A percentile compares a stretch with the other conserved stretches of the same genome.
These are phyloP conservation scores for Suillus cothurnatus DNA, from an alignment of 768 basidiomycete species.

Conservation along the genomic window DNA sequence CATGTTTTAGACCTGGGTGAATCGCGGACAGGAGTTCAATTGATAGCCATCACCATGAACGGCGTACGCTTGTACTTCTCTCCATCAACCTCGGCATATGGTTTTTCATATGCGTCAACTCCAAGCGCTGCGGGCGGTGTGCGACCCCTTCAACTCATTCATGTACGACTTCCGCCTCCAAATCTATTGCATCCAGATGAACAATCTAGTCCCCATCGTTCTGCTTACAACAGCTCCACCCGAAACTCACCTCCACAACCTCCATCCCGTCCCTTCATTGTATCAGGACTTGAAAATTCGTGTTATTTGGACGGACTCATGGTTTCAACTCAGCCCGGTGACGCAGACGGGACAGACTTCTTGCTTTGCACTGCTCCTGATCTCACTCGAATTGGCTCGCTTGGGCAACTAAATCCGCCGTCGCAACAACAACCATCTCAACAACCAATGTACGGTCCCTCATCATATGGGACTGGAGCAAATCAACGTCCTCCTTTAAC, in stretches of 20 bases:
- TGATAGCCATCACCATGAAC: conserved; percentile 80
- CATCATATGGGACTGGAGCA: conserved; percentile 42
- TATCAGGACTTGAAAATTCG: conserved; percentile 60
- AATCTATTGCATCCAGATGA: conserved; percentile 81
- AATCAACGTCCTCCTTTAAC: conserved; percentile 64
- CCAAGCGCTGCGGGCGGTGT: conserved; percentile 28
- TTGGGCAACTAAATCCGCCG: conserved; percentile 63
- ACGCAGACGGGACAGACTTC: conserved; percentile 73
- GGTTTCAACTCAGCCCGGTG: conserved; percentile 73
- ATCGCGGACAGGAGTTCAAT: conserved; percentile 68
- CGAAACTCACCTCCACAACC: conserved; percentile 46
- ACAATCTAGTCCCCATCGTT: conserved; percentile 52
- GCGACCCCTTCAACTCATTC: conserved; percentile 62
- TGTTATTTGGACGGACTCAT: conserved; percentile 69
- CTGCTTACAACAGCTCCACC: conserved; percentile 49
- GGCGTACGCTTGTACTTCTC: conserved; percentile 87
- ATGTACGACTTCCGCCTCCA: conserved; percentile 78
- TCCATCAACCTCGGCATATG: conserved; percentile 48
- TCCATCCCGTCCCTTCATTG: conserved; percentile 56
- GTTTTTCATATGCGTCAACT: conserved; percentile 49
- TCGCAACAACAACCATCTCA: conserved; percentile 41
- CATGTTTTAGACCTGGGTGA: conserved; percentile 70
- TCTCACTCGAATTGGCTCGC: conserved; percentile 66
- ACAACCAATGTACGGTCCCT: conserved; percentile 39
- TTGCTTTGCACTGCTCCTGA: conserved; percentile 77